Base-by-base conservation (phyloP, 2,329 filamentous ascomycete species). In the Cadophora sp. region DNA sequence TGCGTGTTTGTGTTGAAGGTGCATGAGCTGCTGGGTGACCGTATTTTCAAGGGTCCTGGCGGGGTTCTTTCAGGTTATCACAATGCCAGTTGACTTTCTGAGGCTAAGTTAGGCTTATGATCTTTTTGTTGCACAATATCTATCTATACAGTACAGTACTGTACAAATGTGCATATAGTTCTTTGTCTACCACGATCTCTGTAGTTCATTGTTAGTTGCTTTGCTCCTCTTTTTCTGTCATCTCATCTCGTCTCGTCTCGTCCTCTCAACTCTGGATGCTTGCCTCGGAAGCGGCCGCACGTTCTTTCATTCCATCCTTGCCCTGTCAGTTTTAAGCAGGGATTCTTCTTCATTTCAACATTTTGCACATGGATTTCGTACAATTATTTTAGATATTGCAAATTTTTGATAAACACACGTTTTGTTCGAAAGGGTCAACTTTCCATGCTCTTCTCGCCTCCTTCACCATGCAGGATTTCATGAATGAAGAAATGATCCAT, bases 261-360 rank as follows among this genome's bases (percentile, higher is more conserved):
- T n/a, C n/a, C n/a, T n/a, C n/a, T 19, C 19, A 37, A 31, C 19
- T 14, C 8, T 37, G 34, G 34, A 37, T 43, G 40, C 5, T n/a
- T 40, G 56, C 56, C 56, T 59, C 56, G 56, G 56, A 59, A 59
- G 31, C 56, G 56, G 56, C 31, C 34, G 55, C 56, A 43, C 5
- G 12, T 24, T 1, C 24, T 11, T 19, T 58, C 31, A 27, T 19
- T 16, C n/a, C n/a, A 58, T 37, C 22, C 19, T 34, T 58, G 55
- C 43, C n/a, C n/a, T n/a, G n/a, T n/a, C n/a, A 8, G 2, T 48
- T 11, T 22, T n/a, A n/a, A n/a, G 31, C 51, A 55, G 26, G 26
- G 24, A 31, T 53, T 27, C 12, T 29, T 12, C 6, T 14, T 16
- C 16, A 16, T 27, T 24, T 14, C 16, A 24, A 27, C 11, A 3